Percentiles rank a stretch among this genome's conserved stretches.
phyloP scores from a whole-genome alignment of 352 stramenopile genomes.

The Pseudoperonospora humuli region DNA sequence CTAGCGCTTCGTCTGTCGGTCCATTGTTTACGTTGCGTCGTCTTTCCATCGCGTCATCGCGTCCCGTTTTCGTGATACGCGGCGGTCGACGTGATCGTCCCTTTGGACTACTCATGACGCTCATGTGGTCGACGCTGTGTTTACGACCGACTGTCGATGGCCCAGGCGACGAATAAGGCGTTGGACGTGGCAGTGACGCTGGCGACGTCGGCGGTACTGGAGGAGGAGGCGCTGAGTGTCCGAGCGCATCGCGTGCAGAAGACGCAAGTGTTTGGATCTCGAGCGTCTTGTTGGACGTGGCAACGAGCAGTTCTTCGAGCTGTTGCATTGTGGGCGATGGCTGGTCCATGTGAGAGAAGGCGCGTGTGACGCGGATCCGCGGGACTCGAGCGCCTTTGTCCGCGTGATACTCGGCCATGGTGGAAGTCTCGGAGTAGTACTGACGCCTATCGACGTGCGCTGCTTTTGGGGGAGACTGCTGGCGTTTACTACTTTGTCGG shows the following conservation, averaged over 20 bases:
- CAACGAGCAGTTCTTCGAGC: slow-evolving; percentile 14
- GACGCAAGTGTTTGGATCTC: slow-evolving; percentile 53
- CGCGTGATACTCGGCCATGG: slow-evolving; percentile 5
- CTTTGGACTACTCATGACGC: slow-evolving; percentile 8
- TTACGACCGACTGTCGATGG: slow-evolving; percentile 2
- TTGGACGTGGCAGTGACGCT: slow-evolving; percentile 7
- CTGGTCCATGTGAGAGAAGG: slow-evolving; percentile 65
- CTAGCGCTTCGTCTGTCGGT: not conserved
- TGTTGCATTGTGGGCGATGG: slow-evolving; percentile 25
- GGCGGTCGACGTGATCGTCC: slow-evolving; percentile 5
- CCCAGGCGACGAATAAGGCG: slow-evolving; percentile 7
- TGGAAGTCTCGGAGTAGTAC: too few relatives aligned
- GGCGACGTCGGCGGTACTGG: slow-evolving; percentile 18
- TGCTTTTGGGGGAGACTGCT: too few relatives aligned
- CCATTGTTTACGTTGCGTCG: slow-evolving; percentile 8
- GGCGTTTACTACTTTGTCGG: too few relatives aligned
- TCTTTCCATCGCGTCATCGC: slow-evolving; percentile 10
- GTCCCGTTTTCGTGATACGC: slow-evolving; percentile 6
- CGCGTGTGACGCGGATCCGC: slow-evolving; percentile 31
- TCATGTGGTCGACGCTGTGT: slow-evolving; percentile 15
- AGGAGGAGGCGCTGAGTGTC: slow-evolving; percentile 2
- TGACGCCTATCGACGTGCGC: too few relatives aligned
- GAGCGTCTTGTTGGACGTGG: slow-evolving; percentile 38
- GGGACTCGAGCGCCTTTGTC: not conserved
- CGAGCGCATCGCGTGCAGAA: slow-evolving; percentile 11